These are phyloP conservation scores for Saussurea involucrata DNA, from an alignment of 129 eudicot genomes.

Conservation along the genomic window DNA sequence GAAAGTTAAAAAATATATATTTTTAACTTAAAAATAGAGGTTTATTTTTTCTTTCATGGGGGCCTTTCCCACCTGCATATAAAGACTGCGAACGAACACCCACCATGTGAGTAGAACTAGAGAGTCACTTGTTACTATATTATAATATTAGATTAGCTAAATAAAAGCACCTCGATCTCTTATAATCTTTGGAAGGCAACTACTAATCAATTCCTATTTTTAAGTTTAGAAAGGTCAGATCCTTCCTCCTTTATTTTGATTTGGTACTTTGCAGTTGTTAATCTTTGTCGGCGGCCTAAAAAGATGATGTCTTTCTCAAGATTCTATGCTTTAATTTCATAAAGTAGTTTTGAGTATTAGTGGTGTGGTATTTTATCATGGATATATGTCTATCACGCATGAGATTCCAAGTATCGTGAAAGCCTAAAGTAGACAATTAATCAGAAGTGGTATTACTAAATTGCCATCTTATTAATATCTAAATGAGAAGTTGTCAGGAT, in stretches of 20 bases:
- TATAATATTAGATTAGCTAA: too few species aligned
- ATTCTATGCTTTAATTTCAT: neutral
- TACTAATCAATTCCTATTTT: neutral
- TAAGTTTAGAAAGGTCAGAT: neutral
- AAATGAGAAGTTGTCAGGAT: neutral
- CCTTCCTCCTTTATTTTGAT: neutral
- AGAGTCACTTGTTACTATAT: neutral
- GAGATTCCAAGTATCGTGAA: constrained; percentile 12
- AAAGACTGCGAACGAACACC: neutral
- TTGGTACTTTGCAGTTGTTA: neutral
- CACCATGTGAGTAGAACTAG: neutral
- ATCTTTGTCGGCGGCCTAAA: neutral
- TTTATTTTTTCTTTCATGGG: too few species aligned
- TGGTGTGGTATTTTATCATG: neutral
- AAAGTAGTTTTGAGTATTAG: neutral
- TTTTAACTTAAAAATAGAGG: too few species aligned
- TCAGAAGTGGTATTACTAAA: too few species aligned
- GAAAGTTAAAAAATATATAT: too few species aligned
- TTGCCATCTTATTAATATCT: neutral
- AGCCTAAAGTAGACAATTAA: neutral
- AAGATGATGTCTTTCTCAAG: constrained; percentile 5
- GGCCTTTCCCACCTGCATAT: too few species aligned
- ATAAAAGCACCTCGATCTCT: neutral
- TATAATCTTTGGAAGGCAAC: neutral
- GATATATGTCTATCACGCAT: constrained; percentile 4